These are phyloP conservation scores for Epichloe uncinata DNA, from an alignment of 2,329 filamentous ascomycete species.

Conservation along the genomic window DNA sequence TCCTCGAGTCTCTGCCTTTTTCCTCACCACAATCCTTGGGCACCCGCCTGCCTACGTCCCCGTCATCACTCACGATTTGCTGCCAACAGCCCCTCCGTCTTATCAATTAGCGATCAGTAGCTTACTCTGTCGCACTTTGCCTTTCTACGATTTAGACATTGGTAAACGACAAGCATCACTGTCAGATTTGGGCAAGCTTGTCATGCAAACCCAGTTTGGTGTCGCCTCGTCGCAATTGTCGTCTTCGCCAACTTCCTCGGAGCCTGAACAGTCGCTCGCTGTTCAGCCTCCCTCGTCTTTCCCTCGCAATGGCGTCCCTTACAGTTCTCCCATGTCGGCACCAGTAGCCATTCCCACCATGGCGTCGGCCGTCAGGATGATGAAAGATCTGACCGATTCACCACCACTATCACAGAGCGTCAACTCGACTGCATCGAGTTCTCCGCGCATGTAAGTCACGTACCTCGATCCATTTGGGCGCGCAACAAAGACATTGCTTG, in stretches of 20 bases:
- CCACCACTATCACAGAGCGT: conserved; percentile 43
- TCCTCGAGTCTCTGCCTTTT: not conserved
- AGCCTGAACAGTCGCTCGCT: conserved; percentile 20
- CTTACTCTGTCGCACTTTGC: conserved; percentile 7
- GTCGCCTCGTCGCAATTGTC: conserved; percentile 16
- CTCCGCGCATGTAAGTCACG: conserved; percentile 41
- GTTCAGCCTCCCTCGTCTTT: conserved; percentile 19
- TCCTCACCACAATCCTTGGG: not conserved
- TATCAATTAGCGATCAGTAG: conserved; percentile 6
- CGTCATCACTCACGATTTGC: conserved; percentile 1
- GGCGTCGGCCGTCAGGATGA: conserved; percentile 27
- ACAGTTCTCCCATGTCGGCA: conserved; percentile 8
- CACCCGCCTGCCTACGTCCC: not conserved
- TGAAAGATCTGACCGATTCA: conserved; percentile 36
- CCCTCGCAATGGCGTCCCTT: conserved; percentile 17
- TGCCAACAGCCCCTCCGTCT: not conserved
- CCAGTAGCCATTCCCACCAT: conserved; percentile 22
- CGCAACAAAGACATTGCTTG: not conserved
- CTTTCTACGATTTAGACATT: conserved; percentile 13
- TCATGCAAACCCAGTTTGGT: conserved; percentile 30
- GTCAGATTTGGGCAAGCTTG: conserved; percentile 29
- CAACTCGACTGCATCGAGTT: conserved; percentile 44
- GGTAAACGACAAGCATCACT: conserved; percentile 26
- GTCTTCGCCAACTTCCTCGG: conserved; percentile 16
- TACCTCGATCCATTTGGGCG: not conserved